A percentile compares a stretch with the other conserved stretches of the same genome.
Evolutionary conservation across 768 basidiomycete genomes (phyloP).

Genomic region (Russula brevipes): DNA sequence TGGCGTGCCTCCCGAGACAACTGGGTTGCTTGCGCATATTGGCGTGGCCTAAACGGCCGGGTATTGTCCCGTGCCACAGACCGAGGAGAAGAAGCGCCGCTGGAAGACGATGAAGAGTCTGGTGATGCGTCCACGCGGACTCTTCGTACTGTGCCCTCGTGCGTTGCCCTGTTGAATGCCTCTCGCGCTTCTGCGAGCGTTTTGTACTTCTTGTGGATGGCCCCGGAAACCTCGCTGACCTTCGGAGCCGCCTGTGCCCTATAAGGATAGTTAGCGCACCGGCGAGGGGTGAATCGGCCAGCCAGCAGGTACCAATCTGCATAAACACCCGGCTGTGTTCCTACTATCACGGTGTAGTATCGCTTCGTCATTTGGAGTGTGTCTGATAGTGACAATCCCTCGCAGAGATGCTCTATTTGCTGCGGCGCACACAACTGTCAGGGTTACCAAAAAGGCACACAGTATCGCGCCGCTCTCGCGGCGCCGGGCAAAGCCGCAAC

Average conservation of each 20-base stretch:
- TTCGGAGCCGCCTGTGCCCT: slow-evolving; percentile 15
- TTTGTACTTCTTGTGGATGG: slow-evolving; percentile 13
- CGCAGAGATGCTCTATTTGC: background rate
- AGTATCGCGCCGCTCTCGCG: slow-evolving; percentile 2
- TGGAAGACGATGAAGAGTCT: background rate
- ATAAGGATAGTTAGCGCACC: background rate
- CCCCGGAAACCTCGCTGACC: slow-evolving; percentile 9
- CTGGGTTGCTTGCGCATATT: background rate
- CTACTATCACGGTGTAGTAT: slow-evolving; percentile 14
- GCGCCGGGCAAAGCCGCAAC: slow-evolving; percentile 18
- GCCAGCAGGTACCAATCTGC: slow-evolving; percentile 16
- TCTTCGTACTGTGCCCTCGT: background rate
- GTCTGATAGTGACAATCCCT: background rate
- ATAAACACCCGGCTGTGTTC: slow-evolving; percentile 13
- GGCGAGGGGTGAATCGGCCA: background rate
- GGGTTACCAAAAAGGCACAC: background rate
- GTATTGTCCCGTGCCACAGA: background rate
- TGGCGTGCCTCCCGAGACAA: background rate
- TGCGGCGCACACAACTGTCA: background rate
- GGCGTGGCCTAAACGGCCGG: background rate
- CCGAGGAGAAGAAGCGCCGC: background rate
- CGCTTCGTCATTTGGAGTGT: background rate
- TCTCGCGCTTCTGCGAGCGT: slow-evolving; percentile 3
- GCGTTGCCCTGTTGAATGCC: slow-evolving; percentile 5
- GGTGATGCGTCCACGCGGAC: background rate